Evolutionary conservation across 148 eudicot genomes (phyloP).

Genomic region (Diospyros kaki): DNA sequence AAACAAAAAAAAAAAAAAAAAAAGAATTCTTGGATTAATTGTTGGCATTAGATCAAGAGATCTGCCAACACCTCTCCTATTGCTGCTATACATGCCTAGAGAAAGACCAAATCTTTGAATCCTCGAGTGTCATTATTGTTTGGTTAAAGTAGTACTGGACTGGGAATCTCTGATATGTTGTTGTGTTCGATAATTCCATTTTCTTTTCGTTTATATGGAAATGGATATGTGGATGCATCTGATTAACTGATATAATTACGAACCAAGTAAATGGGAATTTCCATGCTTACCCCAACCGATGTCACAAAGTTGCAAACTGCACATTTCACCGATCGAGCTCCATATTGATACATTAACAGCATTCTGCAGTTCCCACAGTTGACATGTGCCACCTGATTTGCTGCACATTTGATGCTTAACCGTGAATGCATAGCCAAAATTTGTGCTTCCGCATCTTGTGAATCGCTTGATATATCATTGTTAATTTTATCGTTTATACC

Average conservation of each 20-base stretch:
- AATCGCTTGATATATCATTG: neutral
- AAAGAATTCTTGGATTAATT: no score
- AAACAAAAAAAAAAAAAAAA: no score
- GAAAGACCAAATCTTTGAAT: neutral
- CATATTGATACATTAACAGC: conserved; percentile 81
- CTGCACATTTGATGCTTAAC: conserved; percentile 27
- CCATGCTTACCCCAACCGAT: conserved; percentile 55
- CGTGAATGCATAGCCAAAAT: neutral
- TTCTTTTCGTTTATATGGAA: neutral
- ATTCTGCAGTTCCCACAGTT: conserved; percentile 80
- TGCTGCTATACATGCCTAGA: neutral
- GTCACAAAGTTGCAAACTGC: conserved; percentile 85
- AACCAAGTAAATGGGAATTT: neutral
- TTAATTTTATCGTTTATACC: conserved; percentile 31
- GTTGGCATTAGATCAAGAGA: no score
- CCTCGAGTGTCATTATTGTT: neutral
- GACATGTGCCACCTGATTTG: conserved; percentile 90
- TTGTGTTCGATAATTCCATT: neutral
- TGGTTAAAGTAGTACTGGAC: neutral
- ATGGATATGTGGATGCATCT: neutral
- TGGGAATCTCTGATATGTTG: no score
- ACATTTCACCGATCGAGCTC: conserved; percentile 80
- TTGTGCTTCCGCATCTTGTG: neutral
- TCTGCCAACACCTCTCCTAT: neutral
- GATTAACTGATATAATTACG: neutral